Conservation (phyloP, 768 basidiomycete species). For the Mycena epipterygia region DNA sequence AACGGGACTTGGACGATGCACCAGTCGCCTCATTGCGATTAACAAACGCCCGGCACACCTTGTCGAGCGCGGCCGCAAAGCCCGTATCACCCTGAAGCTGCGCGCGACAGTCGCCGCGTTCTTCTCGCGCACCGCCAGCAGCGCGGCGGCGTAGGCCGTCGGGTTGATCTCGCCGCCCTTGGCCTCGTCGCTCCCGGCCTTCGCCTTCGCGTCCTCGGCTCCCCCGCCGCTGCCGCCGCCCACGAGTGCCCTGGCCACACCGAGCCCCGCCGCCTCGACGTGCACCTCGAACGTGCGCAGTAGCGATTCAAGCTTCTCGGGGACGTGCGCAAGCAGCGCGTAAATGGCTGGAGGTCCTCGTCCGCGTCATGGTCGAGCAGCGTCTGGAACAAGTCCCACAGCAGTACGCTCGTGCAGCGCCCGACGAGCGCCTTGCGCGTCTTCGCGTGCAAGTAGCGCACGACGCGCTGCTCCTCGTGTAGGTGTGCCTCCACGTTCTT, state of each 20-base stretch:
- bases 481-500: slow-evolving; percentile 94
- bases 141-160: slow-evolving; percentile 93
- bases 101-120: slow-evolving; percentile 89
- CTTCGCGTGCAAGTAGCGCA: slow-evolving; percentile 90
- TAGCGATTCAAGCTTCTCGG: slow-evolving; percentile 90
- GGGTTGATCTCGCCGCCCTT: slow-evolving; percentile 81
- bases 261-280: slow-evolving; percentile 90
- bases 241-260: slow-evolving; percentile 81
- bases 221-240: background rate
- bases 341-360: slow-evolving; percentile 96
- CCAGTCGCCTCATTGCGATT: slow-evolving; percentile 94
- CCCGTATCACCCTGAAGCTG: slow-evolving; percentile 93
- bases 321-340: slow-evolving; percentile 89
- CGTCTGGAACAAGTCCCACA: slow-evolving; percentile 95
- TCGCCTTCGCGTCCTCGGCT: background rate
- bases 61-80: slow-evolving; percentile 93
- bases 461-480: slow-evolving; percentile 93
- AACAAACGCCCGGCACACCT: slow-evolving; percentile 96
- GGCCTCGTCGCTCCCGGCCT: slow-evolving; percentile 58
- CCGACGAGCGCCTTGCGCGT: slow-evolving; percentile 85
- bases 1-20: slow-evolving; percentile 50
- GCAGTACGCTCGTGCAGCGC: slow-evolving; percentile 92
- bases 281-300: slow-evolving; percentile 95
- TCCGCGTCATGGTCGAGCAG: slow-evolving; percentile 94
- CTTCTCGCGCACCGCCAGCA: slow-evolving; percentile 94